Base-by-base conservation (phyloP, 306 rosid species). In the Corylus avellana region DNA sequence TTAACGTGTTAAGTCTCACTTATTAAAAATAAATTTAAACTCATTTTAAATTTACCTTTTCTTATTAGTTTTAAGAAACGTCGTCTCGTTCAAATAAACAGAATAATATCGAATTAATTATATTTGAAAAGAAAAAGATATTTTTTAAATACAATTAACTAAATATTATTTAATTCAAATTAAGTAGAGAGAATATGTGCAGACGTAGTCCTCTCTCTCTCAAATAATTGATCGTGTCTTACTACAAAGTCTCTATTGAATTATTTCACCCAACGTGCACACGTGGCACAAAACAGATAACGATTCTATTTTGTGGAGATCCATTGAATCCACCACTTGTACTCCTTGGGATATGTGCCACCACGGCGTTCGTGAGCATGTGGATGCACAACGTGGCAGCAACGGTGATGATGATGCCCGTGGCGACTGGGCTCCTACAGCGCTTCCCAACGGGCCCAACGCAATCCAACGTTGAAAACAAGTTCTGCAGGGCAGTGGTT, bases 321-420 rank as follows among this genome's bases (percentile, higher is more conserved):
- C 94, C 97, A 0, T 35, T 94, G 73, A 92, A 83, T 56, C 97
- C 97, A 27, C 76, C 93, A 5, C 55, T 92, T 14, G 68, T 94
- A 0, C 66, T 94, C 4, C 79, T 94, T 32, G 98, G 98, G 44
- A 77, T 91, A 6, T 89, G 94, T 13, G 93, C 86, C 73, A 91
- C 93, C 49, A 47, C 97, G 57, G 93, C 91, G 61, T 94, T 94
- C 56, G 89, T 94, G 3, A 91, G 97, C 91, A 92, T 94, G 98
- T 94, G 98, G 98, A 80, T 94, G 84, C 98, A 92, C 94, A 92
- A 94, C 85, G 90, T 87, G 82, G 93, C 98, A 13, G 80, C 97
- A 0, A 91, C 97, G 29, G 89, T 92, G 79, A 82, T 94, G 88
- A 92, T 94, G 98, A 94, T 94, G 97, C 97, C 97, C 20, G 92